Percentiles rank a stretch among this genome's conserved stretches.
Evolutionary conservation across 2,329 filamentous ascomycete species (phyloP).

Genomic region (Phialocephala subalpina): DNA sequence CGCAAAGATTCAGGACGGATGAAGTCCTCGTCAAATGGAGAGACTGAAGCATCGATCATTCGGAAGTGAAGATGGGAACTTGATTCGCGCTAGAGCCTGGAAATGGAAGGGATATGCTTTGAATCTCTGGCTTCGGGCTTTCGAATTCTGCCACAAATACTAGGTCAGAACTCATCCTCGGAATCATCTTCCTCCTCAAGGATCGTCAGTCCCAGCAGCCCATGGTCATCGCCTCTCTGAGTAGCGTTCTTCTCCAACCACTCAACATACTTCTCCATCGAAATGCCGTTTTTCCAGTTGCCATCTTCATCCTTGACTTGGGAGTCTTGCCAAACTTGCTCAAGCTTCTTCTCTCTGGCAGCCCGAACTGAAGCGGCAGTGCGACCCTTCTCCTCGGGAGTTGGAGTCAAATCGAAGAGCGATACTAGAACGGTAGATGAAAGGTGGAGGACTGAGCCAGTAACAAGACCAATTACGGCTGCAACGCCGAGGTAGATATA

Average conservation of each 20-base stretch:
- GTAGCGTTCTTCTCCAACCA: constrained; percentile 40
- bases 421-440: constrained; percentile 63
- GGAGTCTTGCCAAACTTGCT: constrained; percentile 36
- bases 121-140: background rate
- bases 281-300: constrained; percentile 23
- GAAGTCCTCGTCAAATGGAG: constrained; percentile 84
- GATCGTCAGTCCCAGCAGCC: constrained; percentile 71
- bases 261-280: constrained; percentile 37
- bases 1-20: constrained; percentile 83
- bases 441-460: constrained; percentile 67
- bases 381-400: constrained; percentile 30
- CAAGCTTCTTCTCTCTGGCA: constrained; percentile 36
- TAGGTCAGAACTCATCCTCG: constrained; percentile 45
- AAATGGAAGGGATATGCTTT: background rate
- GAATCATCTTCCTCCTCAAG: constrained; percentile 75
- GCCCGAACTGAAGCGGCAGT: constrained; percentile 37
- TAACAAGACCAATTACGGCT: constrained; percentile 68
- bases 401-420: constrained; percentile 51
- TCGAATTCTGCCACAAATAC: background rate
- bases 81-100: background rate
- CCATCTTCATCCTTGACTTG: constrained; percentile 25
- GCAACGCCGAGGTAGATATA: constrained; percentile 68
- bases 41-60: constrained; percentile 50
- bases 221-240: constrained; percentile 43
- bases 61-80: background rate